These are phyloP conservation scores for Gossypium schwendimanii DNA, from an alignment of 441 rosid genomes.

Conservation along the genomic window DNA sequence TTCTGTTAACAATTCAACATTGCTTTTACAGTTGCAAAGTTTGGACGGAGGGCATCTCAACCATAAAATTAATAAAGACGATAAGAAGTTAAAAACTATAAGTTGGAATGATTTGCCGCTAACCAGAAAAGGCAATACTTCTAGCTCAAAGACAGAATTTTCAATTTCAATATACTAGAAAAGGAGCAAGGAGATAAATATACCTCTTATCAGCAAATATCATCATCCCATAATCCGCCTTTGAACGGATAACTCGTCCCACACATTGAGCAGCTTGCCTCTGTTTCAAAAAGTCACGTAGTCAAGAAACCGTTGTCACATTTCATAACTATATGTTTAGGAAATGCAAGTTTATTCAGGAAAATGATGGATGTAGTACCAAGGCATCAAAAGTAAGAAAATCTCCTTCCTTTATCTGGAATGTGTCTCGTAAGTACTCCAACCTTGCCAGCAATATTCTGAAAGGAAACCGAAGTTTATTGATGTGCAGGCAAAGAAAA, in stretches of 20 bases:
- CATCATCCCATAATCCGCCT: conserved; percentile 99
- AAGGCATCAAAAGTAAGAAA: conserved; percentile 91
- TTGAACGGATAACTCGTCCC: conserved; percentile 91
- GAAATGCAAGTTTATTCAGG: conserved; percentile 5
- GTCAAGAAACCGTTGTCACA: conserved; percentile 8
- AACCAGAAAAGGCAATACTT: not conserved
- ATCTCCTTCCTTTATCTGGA: conserved; percentile 97
- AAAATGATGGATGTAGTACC: conserved; percentile 35
- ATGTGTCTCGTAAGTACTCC: conserved; percentile 84
- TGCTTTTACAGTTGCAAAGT: not conserved
- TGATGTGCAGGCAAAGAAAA: conserved; percentile 8
- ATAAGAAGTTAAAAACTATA: not conserved
- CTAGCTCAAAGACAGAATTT: not conserved
- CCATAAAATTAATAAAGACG: not conserved
- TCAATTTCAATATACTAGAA: not conserved
- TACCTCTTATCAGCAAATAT: conserved; percentile 92
- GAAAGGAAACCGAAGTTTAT: conserved; percentile 18
- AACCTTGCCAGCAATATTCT: conserved; percentile 80
- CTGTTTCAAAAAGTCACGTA: conserved; percentile 31
- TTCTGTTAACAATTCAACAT: not conserved
- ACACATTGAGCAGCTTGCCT: conserved; percentile 99
- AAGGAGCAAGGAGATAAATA: not conserved
- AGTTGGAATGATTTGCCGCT: not conserved
- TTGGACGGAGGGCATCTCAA: not conserved
- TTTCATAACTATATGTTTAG: conserved; percentile 1